Evolutionary conservation across 2,329 filamentous ascomycete species (phyloP), one percentile per base, ranked within the genome.

Genomic region (Aschersonia sp.): DNA sequence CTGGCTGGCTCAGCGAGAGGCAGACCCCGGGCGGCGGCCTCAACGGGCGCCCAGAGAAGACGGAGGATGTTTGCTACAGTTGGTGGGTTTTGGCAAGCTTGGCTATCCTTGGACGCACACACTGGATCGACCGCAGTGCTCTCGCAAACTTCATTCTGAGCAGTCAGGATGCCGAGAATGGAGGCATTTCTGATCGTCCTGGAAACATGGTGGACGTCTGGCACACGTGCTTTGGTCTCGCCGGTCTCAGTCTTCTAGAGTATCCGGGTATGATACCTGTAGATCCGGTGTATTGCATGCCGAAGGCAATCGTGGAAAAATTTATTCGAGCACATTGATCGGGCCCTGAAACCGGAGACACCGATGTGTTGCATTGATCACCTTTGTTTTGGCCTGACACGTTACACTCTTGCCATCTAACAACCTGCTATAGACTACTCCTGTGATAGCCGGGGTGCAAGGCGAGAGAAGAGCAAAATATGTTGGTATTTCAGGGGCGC

Each of bases 1-100:
- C 82, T 14, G 78, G 80, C 45, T 98, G 92, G 92, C 72, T 98
- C 47, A 94, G 88, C 63, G 92, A 98, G 66, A 78, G 92, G 52
- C 92, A 98, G 63, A 72, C 94, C 31, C 77, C 86, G 8, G 83
- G 82, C 44, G 92, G 92, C 32, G 92, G 92, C 0, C 69, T 98
- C 46, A 98, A 98, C 61, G 92, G 92, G 3, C 77, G 92, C 45
- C 92, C 92, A 0, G 92, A 97, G 68, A 98, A 98, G 70, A 69
- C 85, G 52, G 90, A 95, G 62, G 92, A 98, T 63, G 90, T 95
- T 11, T 98, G 92, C 68, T 98, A 98, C 68, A 95, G 87, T 63
- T 98, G 92, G 92, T 98, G 92, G 92, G 92, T 97, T 43, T 70
- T 90, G 59, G 90, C 86, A 60, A 95, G 89, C 62, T 69, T 98